Evolutionary conservation across 2,329 filamentous ascomycete genomes (phyloP), one percentile per base, ranked within the genome.

Genomic region (Bisporella sp.): DNA sequence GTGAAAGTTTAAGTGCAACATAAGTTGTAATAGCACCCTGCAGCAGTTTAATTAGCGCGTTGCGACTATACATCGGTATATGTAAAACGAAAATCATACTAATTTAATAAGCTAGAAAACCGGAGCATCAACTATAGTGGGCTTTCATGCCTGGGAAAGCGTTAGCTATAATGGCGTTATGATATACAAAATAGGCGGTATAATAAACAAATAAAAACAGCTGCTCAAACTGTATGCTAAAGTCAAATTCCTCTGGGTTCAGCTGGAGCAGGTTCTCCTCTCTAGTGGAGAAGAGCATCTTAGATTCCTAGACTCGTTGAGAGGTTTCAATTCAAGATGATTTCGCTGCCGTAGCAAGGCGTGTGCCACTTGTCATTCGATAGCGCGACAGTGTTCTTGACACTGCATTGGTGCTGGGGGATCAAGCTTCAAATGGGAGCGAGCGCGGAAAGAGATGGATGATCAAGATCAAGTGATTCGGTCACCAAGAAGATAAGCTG

Each of bases 181-280:
- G 30, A 65, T 64, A 51, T 66, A 63, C 30, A 67, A 49, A 12
- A 52, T 47, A 6, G 60, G 60, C 2, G 63, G 64, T 28, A 67
- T 50, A 7, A 67, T 59, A 1, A 63, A 64, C 59, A 1, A 63
- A 64, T 53, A 66, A 64, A 49, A 66, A 66, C 12, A 66, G 45
- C 50, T 69, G 47, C 53, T 67, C 64, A 47, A 66, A 67, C 46
- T 63, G 57, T 30, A 66, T 9, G 40, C 57, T 66, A 46, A 66
- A 67, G 50, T 66, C 63, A 30, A 56, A 56, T 31, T 48, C 56
- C 45, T 63, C 59, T 7, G 61, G 58, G 46, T 68, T 61, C 21
- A 67, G 47, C n/a, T 60, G 58, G 51, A 66, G 54, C 0, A 69
- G 51, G 13, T 62, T 41, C 11, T 47, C 49, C 30, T 51, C 46